Percentiles rank a stretch among this genome's conserved stretches.
Evolutionary conservation across 176 grass and related monocot species (phyloP).

Genomic region (Ensete glaucum): DNA sequence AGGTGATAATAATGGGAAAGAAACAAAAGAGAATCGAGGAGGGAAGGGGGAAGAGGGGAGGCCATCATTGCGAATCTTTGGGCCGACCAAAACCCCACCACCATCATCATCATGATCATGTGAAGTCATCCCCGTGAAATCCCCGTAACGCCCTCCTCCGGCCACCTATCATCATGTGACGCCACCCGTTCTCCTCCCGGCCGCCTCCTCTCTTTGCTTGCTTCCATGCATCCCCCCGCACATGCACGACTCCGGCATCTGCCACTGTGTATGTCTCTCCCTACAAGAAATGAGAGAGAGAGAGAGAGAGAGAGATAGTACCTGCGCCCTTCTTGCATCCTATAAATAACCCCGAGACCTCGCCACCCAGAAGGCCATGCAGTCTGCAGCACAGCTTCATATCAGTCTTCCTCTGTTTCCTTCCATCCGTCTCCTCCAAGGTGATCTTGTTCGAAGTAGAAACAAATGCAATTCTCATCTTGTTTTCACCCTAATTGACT

Average conservation of each 20-base stretch:
- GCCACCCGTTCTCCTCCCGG: constrained; percentile 18
- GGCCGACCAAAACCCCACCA: constrained; percentile 62
- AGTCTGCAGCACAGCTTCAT: background rate
- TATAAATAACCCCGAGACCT: constrained; percentile 18
- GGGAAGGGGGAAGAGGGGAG: constrained; percentile 18
- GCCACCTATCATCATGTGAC: constrained; percentile 55
- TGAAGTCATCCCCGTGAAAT: background rate
- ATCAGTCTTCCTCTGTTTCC: background rate
- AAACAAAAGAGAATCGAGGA: constrained; percentile 45
- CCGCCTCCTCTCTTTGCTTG: background rate
- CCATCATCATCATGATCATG: constrained; percentile 35
- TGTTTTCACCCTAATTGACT: background rate
- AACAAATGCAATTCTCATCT: background rate
- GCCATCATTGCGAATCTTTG: constrained; percentile 99
- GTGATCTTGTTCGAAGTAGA: background rate
- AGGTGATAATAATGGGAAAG: constrained; percentile 31
- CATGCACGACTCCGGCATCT: constrained; percentile 13
- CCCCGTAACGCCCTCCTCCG: background rate
- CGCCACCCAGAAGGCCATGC: background rate
- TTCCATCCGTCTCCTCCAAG: background rate
- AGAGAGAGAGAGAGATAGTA: background rate
- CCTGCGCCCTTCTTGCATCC: background rate
- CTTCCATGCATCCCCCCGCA: constrained; percentile 16
- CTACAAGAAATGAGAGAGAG: background rate
- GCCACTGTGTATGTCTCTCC: background rate